Base-by-base conservation (phyloP, 1,284 basidiomycete genomes). In the Termitomyces sp. region DNA sequence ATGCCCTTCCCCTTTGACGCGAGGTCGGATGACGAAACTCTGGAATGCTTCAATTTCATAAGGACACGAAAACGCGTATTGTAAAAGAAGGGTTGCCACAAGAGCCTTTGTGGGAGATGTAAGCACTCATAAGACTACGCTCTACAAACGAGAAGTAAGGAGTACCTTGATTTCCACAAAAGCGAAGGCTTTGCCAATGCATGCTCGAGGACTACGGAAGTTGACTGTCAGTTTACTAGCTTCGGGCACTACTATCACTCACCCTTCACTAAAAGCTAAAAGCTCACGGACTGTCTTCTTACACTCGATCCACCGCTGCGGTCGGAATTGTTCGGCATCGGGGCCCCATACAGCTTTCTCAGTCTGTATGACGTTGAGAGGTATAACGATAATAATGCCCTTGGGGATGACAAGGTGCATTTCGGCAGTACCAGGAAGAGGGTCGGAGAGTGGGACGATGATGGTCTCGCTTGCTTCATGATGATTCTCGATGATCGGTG, bases 1-100 rank as follows among this genome's bases (percentile, higher is more conserved):
- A 10, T 70, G 64, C 1, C 69, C 70, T 59, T 82, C 69, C 45
- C 81, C 80, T 58, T 69, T 70, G 53, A 84, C 62, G 34, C 80
- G 74, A 41, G 82, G 79, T n/a, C 82, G 75, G 52, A 84, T 73
- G 15, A 84, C 82, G 58, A 83, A 84, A 51, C 81, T 81, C 59
- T 82, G 80, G 63, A 83, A 84, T 21, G 78, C 63, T 59, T 84
- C 82, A 48, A 84, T 82, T 26, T 81, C 70, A 44, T 68, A 61
- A 19, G 68, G 61, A 56, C 77, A 80, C 3, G 70, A 65, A 61
- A 83, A 80, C 6, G 75, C 71, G 63, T 81, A 83, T 36, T 78
- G 75, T 26, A 70, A 74, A 58, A 84, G 64, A 26, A 84, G 72
- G 12, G 75, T 73, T 19, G 78, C 64, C 24, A 73, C 68, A 50